phyloP scores from a whole-genome alignment of 2,329 filamentous ascomycete species.

The Epichloe uncinata region DNA sequence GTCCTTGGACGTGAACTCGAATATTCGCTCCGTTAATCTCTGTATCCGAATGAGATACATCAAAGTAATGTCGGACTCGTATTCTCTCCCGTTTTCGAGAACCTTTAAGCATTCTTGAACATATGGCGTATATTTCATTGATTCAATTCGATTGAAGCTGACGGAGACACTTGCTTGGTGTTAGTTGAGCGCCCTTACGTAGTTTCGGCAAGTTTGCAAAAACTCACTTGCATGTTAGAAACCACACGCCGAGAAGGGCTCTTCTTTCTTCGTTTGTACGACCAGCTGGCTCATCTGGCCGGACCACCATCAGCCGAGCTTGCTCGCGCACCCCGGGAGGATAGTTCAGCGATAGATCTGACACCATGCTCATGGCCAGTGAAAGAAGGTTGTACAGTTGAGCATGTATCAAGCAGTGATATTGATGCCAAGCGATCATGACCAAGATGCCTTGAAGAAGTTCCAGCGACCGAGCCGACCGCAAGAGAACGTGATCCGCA shows the following conservation, averaged over 20 bases:
- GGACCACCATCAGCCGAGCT: slow-evolving; percentile 27
- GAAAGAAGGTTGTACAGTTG: slow-evolving; percentile 38
- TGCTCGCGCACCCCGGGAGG: slow-evolving; percentile 28
- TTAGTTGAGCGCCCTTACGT: neutral
- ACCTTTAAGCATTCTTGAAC: slow-evolving; percentile 35
- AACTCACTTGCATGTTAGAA: slow-evolving; percentile 37
- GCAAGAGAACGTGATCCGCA: slow-evolving; percentile 34
- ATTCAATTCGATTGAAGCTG: slow-evolving; percentile 30
- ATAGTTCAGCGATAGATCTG: slow-evolving; percentile 33
- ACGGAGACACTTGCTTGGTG: slow-evolving; percentile 23
- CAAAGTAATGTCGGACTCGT: slow-evolving; percentile 31
- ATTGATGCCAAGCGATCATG: slow-evolving; percentile 37
- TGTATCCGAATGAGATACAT: slow-evolving; percentile 35
- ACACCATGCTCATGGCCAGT: slow-evolving; percentile 32
- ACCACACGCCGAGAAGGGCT: slow-evolving; percentile 40
- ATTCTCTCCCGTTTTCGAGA: slow-evolving; percentile 30
- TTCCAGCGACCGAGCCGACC: slow-evolving; percentile 36
- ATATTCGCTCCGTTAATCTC: slow-evolving; percentile 36
- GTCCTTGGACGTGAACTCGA: slow-evolving; percentile 25
- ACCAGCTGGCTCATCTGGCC: slow-evolving; percentile 22
- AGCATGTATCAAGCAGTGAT: slow-evolving; percentile 39
- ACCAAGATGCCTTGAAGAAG: slow-evolving; percentile 35
- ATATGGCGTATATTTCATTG: slow-evolving; percentile 38
- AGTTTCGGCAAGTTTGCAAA: neutral
- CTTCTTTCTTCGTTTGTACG: slow-evolving; percentile 39